These are phyloP conservation scores for Acacia acuminata DNA, from an alignment of 306 rosid species.

Conservation along the genomic window DNA sequence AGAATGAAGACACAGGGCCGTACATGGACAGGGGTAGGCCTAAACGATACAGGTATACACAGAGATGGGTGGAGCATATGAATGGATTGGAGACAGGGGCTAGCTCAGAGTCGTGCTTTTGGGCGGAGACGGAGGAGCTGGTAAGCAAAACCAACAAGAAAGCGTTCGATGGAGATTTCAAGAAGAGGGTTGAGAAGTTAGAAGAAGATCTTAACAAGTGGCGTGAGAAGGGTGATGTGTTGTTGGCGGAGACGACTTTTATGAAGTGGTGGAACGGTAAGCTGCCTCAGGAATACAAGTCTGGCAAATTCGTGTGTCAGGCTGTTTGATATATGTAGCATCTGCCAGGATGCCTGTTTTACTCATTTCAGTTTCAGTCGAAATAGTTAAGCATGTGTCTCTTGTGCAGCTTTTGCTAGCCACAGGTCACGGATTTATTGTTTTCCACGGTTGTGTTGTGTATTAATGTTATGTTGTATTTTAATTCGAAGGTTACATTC, in stretches of 20 bases:
- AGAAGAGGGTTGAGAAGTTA: background rate
- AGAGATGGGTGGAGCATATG: slow-evolving; percentile 69
- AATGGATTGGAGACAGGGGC: background rate
- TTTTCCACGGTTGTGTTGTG: background rate
- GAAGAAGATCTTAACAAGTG: background rate
- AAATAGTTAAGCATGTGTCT: slow-evolving; percentile 17
- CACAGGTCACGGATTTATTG: background rate
- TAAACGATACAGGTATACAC: slow-evolving; percentile 56
- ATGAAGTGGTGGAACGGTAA: background rate
- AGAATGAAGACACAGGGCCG: slow-evolving; percentile 62
- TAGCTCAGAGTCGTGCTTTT: slow-evolving; percentile 58
- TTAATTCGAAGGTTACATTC: background rate
- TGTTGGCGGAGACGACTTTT: background rate
- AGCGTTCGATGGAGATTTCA: background rate
- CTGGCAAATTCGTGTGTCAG: background rate
- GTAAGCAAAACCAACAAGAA: slow-evolving; percentile 22
- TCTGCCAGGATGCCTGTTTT: background rate
- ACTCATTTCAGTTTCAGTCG: background rate
- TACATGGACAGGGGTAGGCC: slow-evolving; percentile 65
- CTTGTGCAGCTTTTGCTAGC: background rate
- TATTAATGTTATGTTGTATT: background rate
- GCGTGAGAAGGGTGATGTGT: background rate
- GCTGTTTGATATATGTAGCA: no score
- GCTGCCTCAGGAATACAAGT: background rate
- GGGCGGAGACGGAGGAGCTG: slow-evolving; percentile 85